Percentiles rank a stretch among this genome's conserved stretches.
Evolutionary conservation across 306 rosid species (phyloP).

Genomic region (Neltuma alba): DNA sequence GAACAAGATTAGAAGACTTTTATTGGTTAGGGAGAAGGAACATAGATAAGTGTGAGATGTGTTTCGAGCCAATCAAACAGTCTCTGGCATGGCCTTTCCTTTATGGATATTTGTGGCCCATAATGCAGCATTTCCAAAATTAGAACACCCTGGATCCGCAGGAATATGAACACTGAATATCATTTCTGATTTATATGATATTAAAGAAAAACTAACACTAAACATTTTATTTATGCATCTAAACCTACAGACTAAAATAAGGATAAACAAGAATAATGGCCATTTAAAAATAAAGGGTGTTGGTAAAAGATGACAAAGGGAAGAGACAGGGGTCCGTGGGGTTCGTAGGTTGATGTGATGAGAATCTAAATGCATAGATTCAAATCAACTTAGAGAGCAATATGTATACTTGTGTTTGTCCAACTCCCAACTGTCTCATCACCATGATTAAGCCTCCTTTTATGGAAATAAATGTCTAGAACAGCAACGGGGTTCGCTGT

Average conservation of each 20-base stretch:
- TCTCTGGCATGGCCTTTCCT: not conserved
- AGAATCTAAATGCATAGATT: constrained; percentile 22
- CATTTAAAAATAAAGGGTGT: not conserved
- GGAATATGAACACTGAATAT: too few species aligned
- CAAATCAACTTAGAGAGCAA: constrained; percentile 5
- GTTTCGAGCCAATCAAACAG: constrained; percentile 2
- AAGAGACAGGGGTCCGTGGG: constrained; percentile 32
- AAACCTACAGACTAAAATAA: not conserved
- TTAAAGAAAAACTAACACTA: too few species aligned
- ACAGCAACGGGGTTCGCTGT: not conserved
- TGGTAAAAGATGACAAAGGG: constrained; percentile 31
- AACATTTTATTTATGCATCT: too few species aligned
- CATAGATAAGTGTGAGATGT: not conserved
- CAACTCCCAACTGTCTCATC: not conserved
- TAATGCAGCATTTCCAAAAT: not conserved
- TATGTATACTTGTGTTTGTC: constrained; percentile 12
- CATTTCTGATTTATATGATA: too few species aligned
- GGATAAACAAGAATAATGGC: not conserved
- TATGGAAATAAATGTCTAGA: not conserved
- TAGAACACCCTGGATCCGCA: not conserved
- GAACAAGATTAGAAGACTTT: not conserved
- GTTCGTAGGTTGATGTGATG: constrained; percentile 11
- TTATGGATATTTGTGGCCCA: not conserved
- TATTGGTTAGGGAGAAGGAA: not conserved
- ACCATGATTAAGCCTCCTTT: constrained; percentile 13